Percentiles rank a stretch among this genome's conserved stretches.
phyloP scores from a whole-genome alignment of 2,329 filamentous ascomycete genomes.

The Trichoderma atrobrunneum region DNA sequence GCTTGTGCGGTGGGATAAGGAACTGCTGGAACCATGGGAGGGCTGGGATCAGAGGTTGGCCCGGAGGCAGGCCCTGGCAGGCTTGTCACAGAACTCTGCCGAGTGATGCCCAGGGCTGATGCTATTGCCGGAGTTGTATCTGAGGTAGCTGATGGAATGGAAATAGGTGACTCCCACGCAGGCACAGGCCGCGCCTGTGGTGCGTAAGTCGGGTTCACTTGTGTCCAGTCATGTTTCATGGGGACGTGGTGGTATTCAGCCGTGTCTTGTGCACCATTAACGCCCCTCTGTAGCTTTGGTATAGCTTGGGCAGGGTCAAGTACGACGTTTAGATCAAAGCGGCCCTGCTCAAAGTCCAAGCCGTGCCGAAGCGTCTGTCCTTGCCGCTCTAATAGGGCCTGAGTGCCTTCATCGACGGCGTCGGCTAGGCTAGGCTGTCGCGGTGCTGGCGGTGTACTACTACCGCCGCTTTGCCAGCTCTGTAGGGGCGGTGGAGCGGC shows the following conservation, averaged over 20 bases:
- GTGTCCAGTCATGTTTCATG: conserved; percentile 51
- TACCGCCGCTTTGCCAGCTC: conserved; percentile 9
- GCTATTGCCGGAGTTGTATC: neutral
- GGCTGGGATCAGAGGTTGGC: conserved; percentile 45
- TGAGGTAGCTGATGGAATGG: neutral
- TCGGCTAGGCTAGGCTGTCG: neutral
- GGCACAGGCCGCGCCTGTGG: neutral
- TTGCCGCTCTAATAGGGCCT: conserved; percentile 43
- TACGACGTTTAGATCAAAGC: conserved; percentile 70
- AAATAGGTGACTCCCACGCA: conserved; percentile 1
- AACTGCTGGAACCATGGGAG: neutral
- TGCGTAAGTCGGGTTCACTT: conserved; percentile 26
- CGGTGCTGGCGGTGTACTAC: conserved; percentile 1
- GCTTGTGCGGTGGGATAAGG: neutral
- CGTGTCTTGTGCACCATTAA: conserved; percentile 48
- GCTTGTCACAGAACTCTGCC: conserved; percentile 31
- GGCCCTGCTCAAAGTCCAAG: conserved; percentile 61
- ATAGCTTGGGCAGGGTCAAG: conserved; percentile 56
- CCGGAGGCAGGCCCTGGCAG: conserved; percentile 53
- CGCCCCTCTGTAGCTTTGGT: conserved; percentile 49
- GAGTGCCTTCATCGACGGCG: conserved; percentile 8
- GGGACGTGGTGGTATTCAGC: conserved; percentile 44
- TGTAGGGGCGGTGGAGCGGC: neutral
- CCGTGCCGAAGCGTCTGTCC: conserved; percentile 51
- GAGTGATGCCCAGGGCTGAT: neutral